Conservation (phyloP, 345 rosid genomes). For the Angophora floribunda region DNA sequence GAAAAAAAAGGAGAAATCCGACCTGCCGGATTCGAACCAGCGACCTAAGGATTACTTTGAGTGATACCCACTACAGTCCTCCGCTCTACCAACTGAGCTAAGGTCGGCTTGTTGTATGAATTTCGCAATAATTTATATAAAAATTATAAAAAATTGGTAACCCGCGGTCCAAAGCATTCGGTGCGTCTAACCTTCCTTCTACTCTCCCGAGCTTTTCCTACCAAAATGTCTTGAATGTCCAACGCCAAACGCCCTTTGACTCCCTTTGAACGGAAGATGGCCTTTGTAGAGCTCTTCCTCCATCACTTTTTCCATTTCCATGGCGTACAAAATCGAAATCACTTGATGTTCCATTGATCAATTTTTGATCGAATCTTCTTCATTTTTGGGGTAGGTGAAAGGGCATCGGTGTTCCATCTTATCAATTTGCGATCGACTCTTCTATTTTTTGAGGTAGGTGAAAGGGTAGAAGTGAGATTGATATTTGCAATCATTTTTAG, state of each 20-base stretch:
- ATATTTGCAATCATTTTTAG: not conserved
- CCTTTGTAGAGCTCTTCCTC: not conserved
- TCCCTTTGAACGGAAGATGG: not conserved
- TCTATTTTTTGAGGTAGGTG: not conserved
- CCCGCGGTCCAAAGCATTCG: too few relatives aligned
- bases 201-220: not conserved
- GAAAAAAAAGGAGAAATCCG: not conserved
- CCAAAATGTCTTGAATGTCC: not conserved
- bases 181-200: not conserved
- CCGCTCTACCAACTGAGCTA: slow-evolving; percentile 99
- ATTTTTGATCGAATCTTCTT: not conserved
- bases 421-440: not conserved
- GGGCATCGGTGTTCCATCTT: not conserved
- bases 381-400: not conserved
- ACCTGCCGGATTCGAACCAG: slow-evolving; percentile 55
- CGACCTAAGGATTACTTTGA: slow-evolving; percentile 18
- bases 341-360: not conserved
- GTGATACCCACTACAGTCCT: slow-evolving; percentile 81
- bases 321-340: not conserved
- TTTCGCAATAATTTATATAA: not conserved
- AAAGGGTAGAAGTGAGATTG: not conserved
- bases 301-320: not conserved
- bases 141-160: too few relatives aligned
- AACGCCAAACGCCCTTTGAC: not conserved
- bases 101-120: not conserved